These are phyloP conservation scores for Penicillium crystallinum DNA, from an alignment of 495 filamentous ascomycete genomes.

Conservation along the genomic window DNA sequence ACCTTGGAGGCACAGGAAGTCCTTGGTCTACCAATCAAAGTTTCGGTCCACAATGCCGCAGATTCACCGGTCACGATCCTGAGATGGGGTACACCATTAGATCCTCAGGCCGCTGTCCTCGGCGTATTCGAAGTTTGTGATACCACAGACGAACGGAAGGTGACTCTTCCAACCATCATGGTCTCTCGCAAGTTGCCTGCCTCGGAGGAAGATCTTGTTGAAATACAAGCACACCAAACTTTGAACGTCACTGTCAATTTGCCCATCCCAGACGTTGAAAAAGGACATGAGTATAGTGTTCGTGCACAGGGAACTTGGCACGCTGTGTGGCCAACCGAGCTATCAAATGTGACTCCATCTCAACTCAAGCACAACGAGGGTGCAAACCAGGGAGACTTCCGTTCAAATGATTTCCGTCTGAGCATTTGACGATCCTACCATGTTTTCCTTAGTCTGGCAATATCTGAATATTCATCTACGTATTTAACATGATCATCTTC, in stretches of 20 bases:
- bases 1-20: conserved; percentile 14
- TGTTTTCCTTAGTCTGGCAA: neutral
- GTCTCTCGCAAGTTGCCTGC: conserved; percentile 43
- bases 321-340: conserved; percentile 24
- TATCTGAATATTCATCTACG: neutral
- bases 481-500: neutral
- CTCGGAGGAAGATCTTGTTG: conserved; percentile 35
- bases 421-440: conserved; percentile 3
- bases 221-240: conserved; percentile 27
- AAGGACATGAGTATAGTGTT: conserved; percentile 26
- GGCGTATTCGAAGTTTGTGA: conserved; percentile 43
- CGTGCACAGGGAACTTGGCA: conserved; percentile 29
- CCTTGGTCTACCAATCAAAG: conserved; percentile 16
- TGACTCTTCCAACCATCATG: conserved; percentile 40
- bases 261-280: conserved; percentile 11
- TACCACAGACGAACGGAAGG: conserved; percentile 18
- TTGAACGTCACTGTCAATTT: conserved; percentile 14
- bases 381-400: conserved; percentile 18
- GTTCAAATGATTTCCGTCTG: conserved; percentile 15
- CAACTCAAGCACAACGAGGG: conserved; percentile 15
- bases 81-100: conserved; percentile 46
- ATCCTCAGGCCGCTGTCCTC: conserved; percentile 39
- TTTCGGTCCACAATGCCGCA: conserved; percentile 40
- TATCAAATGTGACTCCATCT: conserved; percentile 16
- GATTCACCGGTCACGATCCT: conserved; percentile 41